These are phyloP conservation scores for Lathyrus tuberosus DNA, from an alignment of 306 rosid genomes.

Conservation along the genomic window DNA sequence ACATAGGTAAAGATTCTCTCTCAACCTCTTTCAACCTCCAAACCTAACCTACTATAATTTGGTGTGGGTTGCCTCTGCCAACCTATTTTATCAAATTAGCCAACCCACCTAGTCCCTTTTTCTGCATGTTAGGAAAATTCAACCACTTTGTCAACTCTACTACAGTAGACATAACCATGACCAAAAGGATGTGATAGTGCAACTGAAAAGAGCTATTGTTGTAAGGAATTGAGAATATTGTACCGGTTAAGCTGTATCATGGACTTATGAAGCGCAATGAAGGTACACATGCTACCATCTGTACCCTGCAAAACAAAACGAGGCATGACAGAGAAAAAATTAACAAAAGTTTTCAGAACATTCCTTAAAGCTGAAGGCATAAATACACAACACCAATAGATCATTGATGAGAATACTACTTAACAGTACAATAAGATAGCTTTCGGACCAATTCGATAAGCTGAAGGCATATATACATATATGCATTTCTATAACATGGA, in stretches of 20 bases:
- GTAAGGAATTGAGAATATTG: conserved; percentile 53
- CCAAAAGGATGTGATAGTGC: conserved; percentile 23
- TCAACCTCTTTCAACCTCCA: not conserved
- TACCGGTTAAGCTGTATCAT: conserved; percentile 88
- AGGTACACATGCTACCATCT: conserved; percentile 69
- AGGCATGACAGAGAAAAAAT: conserved; percentile 28
- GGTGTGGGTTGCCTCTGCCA: not conserved
- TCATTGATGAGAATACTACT: conserved; percentile 25
- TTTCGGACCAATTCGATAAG: conserved; percentile 6
- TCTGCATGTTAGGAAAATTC: not conserved
- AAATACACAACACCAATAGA: conserved; percentile 15
- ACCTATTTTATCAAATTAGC: not conserved
- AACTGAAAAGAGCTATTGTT: conserved; percentile 33
- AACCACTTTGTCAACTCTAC: not conserved
- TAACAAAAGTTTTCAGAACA: conserved; percentile 7
- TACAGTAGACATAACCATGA: conserved; percentile 20
- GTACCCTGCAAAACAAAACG: conserved; percentile 60
- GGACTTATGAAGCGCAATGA: conserved; percentile 83
- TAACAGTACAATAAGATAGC: not conserved
- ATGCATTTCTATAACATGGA: conserved; percentile 16
- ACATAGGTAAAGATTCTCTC: not conserved
- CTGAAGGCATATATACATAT: conserved; percentile 1
- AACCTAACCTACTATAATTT: not conserved
- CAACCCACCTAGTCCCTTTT: conserved; percentile 14
- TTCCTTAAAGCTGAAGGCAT: too few relatives aligned